Percentiles rank a stretch among this genome's conserved stretches.
Conservation (phyloP, 257 asterid genomes). For the Apocynum venetum region DNA sequence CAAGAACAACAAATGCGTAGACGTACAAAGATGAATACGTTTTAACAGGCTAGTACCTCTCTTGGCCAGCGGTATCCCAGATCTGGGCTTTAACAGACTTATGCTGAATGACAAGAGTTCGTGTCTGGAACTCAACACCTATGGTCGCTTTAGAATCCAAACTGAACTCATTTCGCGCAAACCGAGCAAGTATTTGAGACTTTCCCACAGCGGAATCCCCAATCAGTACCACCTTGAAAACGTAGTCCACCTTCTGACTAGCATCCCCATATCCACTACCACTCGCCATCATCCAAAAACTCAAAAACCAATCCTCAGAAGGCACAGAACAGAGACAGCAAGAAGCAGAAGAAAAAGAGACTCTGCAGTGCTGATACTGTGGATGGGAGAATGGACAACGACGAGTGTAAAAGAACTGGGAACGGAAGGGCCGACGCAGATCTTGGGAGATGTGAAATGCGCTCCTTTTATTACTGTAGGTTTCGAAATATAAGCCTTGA, state of each 20-base stretch:
- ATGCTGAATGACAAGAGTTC: constrained; percentile 63
- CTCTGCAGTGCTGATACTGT: not conserved
- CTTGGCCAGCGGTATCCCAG: constrained; percentile 96
- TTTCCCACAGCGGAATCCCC: constrained; percentile 90
- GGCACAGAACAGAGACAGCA: not conserved
- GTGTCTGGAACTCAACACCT: constrained; percentile 79
- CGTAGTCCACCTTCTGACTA: constrained; percentile 64
- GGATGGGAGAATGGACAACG: not conserved
- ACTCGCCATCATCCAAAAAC: constrained; percentile 25
- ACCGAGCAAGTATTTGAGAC: constrained; percentile 71
- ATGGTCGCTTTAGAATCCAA: constrained; percentile 81
- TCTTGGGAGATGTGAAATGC: not conserved
- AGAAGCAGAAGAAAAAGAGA: not conserved
- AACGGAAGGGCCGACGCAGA: not conserved
- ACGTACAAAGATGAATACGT: not conserved
- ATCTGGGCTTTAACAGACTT: constrained; percentile 88
- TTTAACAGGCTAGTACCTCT: constrained; percentile 34
- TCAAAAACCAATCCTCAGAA: not conserved
- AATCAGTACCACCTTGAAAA: constrained; percentile 74
- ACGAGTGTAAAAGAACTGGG: not conserved
- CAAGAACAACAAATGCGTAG: not conserved
- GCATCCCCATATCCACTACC: constrained; percentile 48
- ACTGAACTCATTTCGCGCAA: constrained; percentile 74
- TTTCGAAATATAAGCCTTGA: no score
- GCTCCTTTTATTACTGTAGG: no score